Evolutionary conservation across 106 monocot species (phyloP).

Genomic region (Ottelia alismoides): DNA sequence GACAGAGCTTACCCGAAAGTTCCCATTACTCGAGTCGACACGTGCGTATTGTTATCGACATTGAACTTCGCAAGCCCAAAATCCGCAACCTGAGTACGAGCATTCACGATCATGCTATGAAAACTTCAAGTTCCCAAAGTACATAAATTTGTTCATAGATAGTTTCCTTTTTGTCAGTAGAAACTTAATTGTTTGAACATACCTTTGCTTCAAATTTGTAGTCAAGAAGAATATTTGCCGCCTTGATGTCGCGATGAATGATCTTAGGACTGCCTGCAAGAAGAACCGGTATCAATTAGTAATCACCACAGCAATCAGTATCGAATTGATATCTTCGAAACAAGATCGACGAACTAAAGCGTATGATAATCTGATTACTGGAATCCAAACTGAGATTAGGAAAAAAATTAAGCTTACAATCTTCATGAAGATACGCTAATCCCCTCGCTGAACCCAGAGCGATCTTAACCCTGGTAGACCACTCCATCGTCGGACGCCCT

Average conservation of each 20-base stretch:
- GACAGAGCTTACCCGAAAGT: conserved; percentile 17
- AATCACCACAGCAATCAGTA: background rate
- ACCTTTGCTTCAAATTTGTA: conserved; percentile 85
- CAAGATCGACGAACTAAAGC: background rate
- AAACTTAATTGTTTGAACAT: background rate
- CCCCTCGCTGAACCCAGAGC: conserved; percentile 20
- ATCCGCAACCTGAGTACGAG: conserved; percentile 68
- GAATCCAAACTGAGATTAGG: background rate
- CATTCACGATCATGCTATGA: background rate
- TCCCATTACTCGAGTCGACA: conserved; percentile 78
- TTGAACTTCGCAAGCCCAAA: conserved; percentile 89
- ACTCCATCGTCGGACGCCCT: conserved; percentile 16
- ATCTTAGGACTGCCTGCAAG: conserved; percentile 78
- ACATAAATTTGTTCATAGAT: background rate
- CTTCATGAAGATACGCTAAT: conserved; percentile 21
- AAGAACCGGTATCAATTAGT: too few species aligned
- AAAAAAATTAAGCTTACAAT: conserved; percentile 13
- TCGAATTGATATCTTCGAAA: background rate
- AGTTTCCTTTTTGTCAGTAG: background rate
- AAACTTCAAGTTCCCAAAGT: too few species aligned
- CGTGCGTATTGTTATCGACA: conserved; percentile 48
- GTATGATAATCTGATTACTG: background rate
- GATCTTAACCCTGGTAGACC: conserved; percentile 19
- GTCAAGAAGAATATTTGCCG: conserved; percentile 91
- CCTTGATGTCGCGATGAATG: conserved; percentile 88